Base-by-base conservation (phyloP, 139 green algal genomes). In the Chlorella vulgaris region DNA sequence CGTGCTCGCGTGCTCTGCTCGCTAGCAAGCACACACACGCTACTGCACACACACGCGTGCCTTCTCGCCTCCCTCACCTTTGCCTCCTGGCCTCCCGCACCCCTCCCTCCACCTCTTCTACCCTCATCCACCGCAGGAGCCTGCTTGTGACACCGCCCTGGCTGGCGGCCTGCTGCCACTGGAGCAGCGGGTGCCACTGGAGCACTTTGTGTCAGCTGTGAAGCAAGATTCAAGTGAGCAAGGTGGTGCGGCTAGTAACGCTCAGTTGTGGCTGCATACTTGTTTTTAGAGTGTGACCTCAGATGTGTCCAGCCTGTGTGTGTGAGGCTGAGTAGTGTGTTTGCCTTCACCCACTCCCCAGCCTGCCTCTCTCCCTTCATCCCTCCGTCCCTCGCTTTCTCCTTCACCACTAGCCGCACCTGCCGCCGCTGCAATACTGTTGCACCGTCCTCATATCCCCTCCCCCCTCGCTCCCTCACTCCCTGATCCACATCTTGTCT, bases 81-180 rank as follows among this genome's bases (percentile, higher is more conserved):
- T 55, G n/a, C 29, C 21, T 29, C 21, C 58, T 65, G 58, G n/a
- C 21, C 58, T n/a, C 10, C 10, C 58, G 58, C 19, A 10, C 24
- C 6, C 58, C 8, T 6, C 21, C 10, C 58, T 24, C 58, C 6
- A 6, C 10, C 39, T 58, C 28, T 39, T 15, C 39, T 15, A 35
- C 15, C 18, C 13, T 21, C 21, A 28, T 50, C 10, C 58, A n/a
- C n/a, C n/a, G 35, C 73, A 68, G 53, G 28, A 26, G 21, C 73
- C 53, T 24, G 26, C 73, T 6, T 67, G 43, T 31, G 47, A 21
- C 0, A 84, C 85, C 73, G 68, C 62, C 36, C 77, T 92, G 77
- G 85, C 85, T 36, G 79, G 76, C 73, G 40, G 69, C 29, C 58
- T 91, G 43, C 77, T 89, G 78, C 81, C 77, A 5, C 76, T 93